Evolutionary conservation across 768 basidiomycete genomes (phyloP), one percentile per base, ranked within the genome.

Genomic region (Podaxis rugospora): DNA sequence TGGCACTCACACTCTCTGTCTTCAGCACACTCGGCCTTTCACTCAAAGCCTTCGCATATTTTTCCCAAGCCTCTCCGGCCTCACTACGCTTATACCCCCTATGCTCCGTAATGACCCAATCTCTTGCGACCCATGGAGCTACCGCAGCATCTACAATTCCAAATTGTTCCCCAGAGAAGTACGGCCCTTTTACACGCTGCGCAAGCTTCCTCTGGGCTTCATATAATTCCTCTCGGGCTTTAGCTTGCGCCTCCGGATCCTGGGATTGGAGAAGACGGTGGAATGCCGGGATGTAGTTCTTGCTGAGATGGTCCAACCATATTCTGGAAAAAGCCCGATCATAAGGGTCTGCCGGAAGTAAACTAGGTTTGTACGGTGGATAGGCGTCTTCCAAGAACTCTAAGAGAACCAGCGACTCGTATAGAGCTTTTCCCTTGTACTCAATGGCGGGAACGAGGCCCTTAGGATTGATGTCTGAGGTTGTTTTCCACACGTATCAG

Each of bases 301-400:
- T 88, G 25, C 70, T 67, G 61, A 84, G 70, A 64, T 83, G 77
- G 67, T 87, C 84, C 50, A 85, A 71, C 83, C 83, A 83, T 62
- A 87, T 77, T 37, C 85, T 80, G 1, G 76, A 78, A 55, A 75
- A 69, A 0, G 83, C 84, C n/a, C 80, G 78, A 4, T 76, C 76
- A 55, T 73, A 75, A 1, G 86, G 80, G 62, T 87, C 82, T 4
- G 63, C 55, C 0, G 87, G 83, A 39, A 85, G 76, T n/a, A 87
- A 69, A 39, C 70, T 70, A 6, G 83, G 82, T 40, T 71, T 74
- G 62, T 77, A 61, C 7, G 63, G 53, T 0, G 80, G 78, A 67
- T 79, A 85, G 3, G 80, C 78, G 54, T 89, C 88, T 65, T 89
- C 87, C 61, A 89, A 75, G 69, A 86, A 86, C 69, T 89, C 86